These are phyloP conservation scores for Geranium brycei DNA, from an alignment of 345 rosid genomes.

Conservation along the genomic window DNA sequence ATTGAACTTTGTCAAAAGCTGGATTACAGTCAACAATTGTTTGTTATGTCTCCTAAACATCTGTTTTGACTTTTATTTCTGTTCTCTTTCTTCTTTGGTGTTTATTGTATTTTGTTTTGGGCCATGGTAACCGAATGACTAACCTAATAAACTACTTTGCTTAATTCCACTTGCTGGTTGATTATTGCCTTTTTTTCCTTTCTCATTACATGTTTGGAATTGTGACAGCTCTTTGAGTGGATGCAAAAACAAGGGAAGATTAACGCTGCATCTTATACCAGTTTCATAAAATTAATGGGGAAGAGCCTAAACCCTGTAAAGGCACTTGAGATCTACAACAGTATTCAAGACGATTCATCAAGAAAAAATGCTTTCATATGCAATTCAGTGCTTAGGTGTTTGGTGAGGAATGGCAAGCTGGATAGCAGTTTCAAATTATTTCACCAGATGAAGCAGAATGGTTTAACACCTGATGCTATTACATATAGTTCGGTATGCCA, in stretches of 20 bases:
- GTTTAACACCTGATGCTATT: conserved; percentile 69
- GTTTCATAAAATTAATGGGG: conserved; percentile 63
- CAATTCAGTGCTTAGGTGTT: conserved; percentile 69
- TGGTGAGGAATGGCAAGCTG: conserved; percentile 60
- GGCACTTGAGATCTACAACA: conserved; percentile 60
- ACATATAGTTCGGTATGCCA: conserved; percentile 66
- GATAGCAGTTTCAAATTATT: conserved; percentile 51
- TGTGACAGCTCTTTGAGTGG: conserved; percentile 75
- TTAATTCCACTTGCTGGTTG: neutral
- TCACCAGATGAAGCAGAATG: conserved; percentile 79
- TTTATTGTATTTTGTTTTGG: no score
- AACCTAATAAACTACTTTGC: neutral
- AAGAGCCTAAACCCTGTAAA: conserved; percentile 38
- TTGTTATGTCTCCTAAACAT: neutral
- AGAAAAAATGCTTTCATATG: conserved; percentile 64
- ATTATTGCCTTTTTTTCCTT: neutral
- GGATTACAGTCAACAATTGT: neutral
- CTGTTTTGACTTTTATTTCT: neutral
- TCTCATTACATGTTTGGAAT: conserved; percentile 10
- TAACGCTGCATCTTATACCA: conserved; percentile 56
- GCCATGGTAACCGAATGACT: neutral
- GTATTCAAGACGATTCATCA: conserved; percentile 46
- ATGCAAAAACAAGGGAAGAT: conserved; percentile 65
- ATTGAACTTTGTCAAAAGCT: neutral
- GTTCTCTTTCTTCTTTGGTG: no score